Percentiles rank a stretch among this genome's conserved stretches.
These are phyloP conservation scores for Dactylellina cionopaga DNA, from an alignment of 2,329 filamentous ascomycete species.

Conservation along the genomic window DNA sequence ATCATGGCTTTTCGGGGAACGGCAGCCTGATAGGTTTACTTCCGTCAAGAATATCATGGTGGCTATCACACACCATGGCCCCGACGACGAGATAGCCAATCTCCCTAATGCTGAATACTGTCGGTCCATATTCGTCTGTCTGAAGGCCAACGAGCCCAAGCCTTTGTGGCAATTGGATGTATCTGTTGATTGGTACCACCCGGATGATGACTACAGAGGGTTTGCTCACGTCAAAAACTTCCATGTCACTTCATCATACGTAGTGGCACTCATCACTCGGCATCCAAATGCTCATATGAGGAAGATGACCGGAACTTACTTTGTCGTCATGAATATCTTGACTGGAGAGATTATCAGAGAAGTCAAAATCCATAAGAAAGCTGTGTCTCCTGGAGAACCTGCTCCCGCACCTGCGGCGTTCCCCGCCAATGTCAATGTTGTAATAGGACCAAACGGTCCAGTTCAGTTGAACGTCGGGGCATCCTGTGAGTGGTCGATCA, in stretches of 20 bases:
- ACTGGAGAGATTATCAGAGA: conserved; percentile 42
- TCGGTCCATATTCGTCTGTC: conserved; percentile 32
- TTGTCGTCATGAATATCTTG: conserved; percentile 53
- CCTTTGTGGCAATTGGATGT: conserved; percentile 56
- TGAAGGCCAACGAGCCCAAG: conserved; percentile 47
- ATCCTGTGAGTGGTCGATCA: conserved; percentile 30
- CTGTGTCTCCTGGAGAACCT: conserved; percentile 39
- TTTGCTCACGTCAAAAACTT: conserved; percentile 57
- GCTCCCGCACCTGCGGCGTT: neutral
- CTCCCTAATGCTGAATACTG: conserved; percentile 45
- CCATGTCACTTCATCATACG: conserved; percentile 56
- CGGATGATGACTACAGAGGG: conserved; percentile 54
- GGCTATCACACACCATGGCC: conserved; percentile 53
- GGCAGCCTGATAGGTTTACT: conserved; percentile 56
- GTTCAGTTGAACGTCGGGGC: conserved; percentile 29
- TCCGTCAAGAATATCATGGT: conserved; percentile 56
- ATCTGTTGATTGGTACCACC: conserved; percentile 54
- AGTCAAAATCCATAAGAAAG: conserved; percentile 50
- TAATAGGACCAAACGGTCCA: conserved; percentile 17
- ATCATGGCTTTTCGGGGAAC: conserved; percentile 56
- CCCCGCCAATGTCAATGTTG: too few species aligned
- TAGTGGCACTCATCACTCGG: conserved; percentile 57
- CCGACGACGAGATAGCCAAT: conserved; percentile 48
- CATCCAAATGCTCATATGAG: conserved; percentile 55
- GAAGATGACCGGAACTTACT: conserved; percentile 57